These are phyloP conservation scores for Trametes cinnabarina DNA, from an alignment of 768 basidiomycete genomes.

Conservation along the genomic window DNA sequence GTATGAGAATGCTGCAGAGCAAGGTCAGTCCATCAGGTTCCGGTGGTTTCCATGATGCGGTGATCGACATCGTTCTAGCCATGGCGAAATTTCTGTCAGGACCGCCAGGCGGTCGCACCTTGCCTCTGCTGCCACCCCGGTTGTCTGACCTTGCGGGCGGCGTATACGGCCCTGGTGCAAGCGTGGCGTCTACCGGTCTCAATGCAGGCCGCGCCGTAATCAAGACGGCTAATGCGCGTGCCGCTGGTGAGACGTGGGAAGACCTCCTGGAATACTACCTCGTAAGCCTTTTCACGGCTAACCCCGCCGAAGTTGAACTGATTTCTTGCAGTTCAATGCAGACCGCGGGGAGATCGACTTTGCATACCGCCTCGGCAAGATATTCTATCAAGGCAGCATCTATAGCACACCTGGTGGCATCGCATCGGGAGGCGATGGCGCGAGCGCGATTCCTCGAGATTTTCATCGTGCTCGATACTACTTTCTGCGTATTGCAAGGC, in stretches of 20 bases:
- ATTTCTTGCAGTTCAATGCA: slow-evolving; percentile 74
- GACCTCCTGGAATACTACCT: slow-evolving; percentile 91
- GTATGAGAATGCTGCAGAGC: slow-evolving; percentile 88
- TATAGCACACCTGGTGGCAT: slow-evolving; percentile 79
- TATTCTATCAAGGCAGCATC: slow-evolving; percentile 94
- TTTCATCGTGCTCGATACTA: slow-evolving; percentile 76
- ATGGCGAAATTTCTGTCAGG: slow-evolving; percentile 81
- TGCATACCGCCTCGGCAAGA: slow-evolving; percentile 90
- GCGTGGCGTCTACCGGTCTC: slow-evolving; percentile 83
- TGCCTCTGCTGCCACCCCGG: slow-evolving; percentile 77
- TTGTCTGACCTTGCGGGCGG: slow-evolving; percentile 91
- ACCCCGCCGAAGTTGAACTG: slow-evolving; percentile 7
- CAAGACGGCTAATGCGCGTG: slow-evolving; percentile 77
- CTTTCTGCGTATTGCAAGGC: slow-evolving; percentile 79
- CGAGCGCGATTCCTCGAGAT: slow-evolving; percentile 81
- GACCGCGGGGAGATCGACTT: slow-evolving; percentile 88
- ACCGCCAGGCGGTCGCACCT: slow-evolving; percentile 85
- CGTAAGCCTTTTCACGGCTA: slow-evolving; percentile 38
- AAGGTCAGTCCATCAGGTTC: slow-evolving; percentile 46
- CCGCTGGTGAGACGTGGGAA: slow-evolving; percentile 92
- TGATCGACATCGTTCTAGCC: slow-evolving; percentile 44
- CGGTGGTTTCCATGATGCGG: background rate
- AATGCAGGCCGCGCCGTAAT: slow-evolving; percentile 74
- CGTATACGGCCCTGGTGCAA: slow-evolving; percentile 92
- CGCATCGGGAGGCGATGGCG: slow-evolving; percentile 87